Conservation (phyloP, 1,284 basidiomycete species). For the Cystobasidium sp. region DNA sequence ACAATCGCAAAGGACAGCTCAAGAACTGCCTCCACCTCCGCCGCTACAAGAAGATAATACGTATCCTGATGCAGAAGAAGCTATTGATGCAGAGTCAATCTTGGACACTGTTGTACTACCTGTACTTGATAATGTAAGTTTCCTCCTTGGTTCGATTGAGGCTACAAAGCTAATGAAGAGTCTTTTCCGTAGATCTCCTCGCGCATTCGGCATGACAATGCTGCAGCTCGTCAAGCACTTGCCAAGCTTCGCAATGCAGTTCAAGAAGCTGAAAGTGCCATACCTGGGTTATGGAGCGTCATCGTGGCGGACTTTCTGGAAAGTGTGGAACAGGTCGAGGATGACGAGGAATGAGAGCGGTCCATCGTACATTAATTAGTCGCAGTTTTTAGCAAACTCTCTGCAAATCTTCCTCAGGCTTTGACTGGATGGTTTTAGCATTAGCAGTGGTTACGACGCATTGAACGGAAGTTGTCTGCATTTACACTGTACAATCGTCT, state of each 20-base stretch:
- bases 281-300: slow-evolving; percentile 59
- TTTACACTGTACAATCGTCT: too few relatives aligned
- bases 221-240: slow-evolving; percentile 73
- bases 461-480: too few relatives aligned
- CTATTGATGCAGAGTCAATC: slow-evolving; percentile 78
- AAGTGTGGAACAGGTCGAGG: slow-evolving; percentile 59
- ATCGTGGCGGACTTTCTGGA: slow-evolving; percentile 62
- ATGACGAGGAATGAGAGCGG: slow-evolving; percentile 21
- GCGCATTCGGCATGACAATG: slow-evolving; percentile 80
- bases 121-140: slow-evolving; percentile 82
- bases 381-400: too few relatives aligned
- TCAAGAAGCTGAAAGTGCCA: slow-evolving; percentile 82
- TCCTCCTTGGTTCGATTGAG: slow-evolving; percentile 13
- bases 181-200: slow-evolving; percentile 68
- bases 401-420: too few relatives aligned
- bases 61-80: slow-evolving; percentile 60
- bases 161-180: slow-evolving; percentile 21
- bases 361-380: background rate
- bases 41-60: slow-evolving; percentile 1
- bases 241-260: slow-evolving; percentile 84
- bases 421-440: too few relatives aligned
- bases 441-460: too few relatives aligned
- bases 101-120: slow-evolving; percentile 92
- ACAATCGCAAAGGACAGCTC: slow-evolving; percentile 14
- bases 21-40: slow-evolving; percentile 22